Base-by-base conservation (phyloP, 2,329 filamentous ascomycete genomes). In the Cercospora sojina region DNA sequence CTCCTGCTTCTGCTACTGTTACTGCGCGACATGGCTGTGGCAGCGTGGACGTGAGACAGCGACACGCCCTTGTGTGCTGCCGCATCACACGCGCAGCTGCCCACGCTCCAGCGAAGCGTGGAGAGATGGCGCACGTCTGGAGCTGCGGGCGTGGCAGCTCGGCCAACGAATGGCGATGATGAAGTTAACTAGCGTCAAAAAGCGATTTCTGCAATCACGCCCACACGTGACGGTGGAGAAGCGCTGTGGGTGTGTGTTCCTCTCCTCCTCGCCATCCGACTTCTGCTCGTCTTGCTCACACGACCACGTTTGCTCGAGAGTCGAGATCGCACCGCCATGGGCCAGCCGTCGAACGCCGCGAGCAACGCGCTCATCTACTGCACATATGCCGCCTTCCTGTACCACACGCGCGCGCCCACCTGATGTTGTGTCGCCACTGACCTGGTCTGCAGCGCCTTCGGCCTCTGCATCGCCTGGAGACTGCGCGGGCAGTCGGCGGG, bases 291-390 rank as follows among this genome's bases (percentile, higher is more conserved):
- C 56, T 5, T 23, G 18, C 32, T 32, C 32, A 41, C 31, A 41
- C 20, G 32, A 20, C 55, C 43, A 29, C 38, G 59, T 10, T 16
- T 55, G 29, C 18, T 41, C 32, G 27, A 18, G 18, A 43, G 13
- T 41, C 32, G 27, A 18, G 18, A 43, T 20, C 29, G 5, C 60
- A 38, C 7, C 43, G 27, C 49, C 65, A 95, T 94, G 91, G 90
- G 90, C 20, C 85, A 89, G 72, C 91, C 90, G 66, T 93, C 91
- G 1, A 87, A 83, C 64, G 81, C 86, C 84, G 91, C 91, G 76
- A 93, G 91, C 32, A 93, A 94, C 82, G 91, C 91, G 83, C 83
- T 94, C 77, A 90, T 95, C 77, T 94, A 93, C 77, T 81, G 92
- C 62, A 92, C 90, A 59, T 93, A 93, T 81, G 90, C 85, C 70